A percentile compares a stretch with the other conserved stretches of the same genome.
Conservation (phyloP, 2,329 filamentous ascomycete species). For the Aschersonia sp. region DNA sequence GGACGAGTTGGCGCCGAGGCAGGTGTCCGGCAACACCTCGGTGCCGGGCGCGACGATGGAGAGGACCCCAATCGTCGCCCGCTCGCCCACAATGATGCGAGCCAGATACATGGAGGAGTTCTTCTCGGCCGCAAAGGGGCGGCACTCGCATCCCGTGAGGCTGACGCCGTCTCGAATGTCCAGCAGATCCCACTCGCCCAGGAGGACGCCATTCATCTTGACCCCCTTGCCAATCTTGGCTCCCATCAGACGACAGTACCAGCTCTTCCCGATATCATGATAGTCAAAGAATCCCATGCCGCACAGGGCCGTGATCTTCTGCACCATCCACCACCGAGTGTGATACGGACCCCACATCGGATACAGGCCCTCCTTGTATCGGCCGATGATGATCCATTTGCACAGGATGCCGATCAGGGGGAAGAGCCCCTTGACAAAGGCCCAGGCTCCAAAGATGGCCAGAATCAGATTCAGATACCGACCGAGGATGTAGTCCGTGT, state of each 20-base stretch:
- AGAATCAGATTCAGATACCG: conserved; percentile 32
- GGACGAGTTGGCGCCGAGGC: conserved; percentile 40
- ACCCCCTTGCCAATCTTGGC: conserved; percentile 37
- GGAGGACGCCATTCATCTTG: conserved; percentile 23
- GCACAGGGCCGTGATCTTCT: conserved; percentile 34
- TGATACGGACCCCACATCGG: conserved; percentile 47
- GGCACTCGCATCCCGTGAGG: conserved; percentile 30
- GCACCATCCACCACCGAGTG: conserved; percentile 42
- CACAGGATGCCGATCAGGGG: conserved; percentile 31
- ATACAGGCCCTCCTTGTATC: conserved; percentile 35
- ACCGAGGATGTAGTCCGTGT: conserved; percentile 22
- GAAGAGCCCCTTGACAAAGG: conserved; percentile 21
- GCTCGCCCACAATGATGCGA: conserved; percentile 31
- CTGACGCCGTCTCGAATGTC: conserved; percentile 33
- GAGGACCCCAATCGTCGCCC: conserved; percentile 29
- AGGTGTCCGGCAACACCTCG: conserved; percentile 29
- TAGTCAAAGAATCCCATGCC: conserved; percentile 30
- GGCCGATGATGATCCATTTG: conserved; percentile 42
- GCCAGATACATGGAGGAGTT: conserved; percentile 44
- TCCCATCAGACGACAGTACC: conserved; percentile 37
- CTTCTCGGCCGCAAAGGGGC: conserved; percentile 37
- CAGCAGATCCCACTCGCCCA: conserved; percentile 42
- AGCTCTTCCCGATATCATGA: conserved; percentile 20
- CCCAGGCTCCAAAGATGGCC: conserved; percentile 26
- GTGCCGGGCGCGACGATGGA: conserved; percentile 37